Evolutionary conservation across 768 basidiomycete species (phyloP).

Genomic region (Phylloporus arenicola): DNA sequence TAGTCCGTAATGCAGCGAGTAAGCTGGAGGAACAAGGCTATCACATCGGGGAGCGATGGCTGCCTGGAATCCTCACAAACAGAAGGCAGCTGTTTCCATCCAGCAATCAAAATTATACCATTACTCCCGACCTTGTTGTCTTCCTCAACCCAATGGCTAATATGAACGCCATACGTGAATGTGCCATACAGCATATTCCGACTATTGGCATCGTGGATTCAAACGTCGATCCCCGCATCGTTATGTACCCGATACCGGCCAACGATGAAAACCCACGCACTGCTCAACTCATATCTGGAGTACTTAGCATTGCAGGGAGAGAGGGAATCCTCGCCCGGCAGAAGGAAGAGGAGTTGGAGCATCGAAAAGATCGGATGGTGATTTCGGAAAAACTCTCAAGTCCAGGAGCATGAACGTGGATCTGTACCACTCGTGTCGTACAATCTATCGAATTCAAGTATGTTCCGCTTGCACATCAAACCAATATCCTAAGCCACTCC

Average conservation of each 20-base stretch:
- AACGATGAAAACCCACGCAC: constrained; percentile 93
- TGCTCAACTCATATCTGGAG: constrained; percentile 85
- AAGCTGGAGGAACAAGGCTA: constrained; percentile 78
- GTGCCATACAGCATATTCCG: constrained; percentile 82
- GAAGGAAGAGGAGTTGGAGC: constrained; percentile 24
- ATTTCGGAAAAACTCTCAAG: constrained; percentile 23
- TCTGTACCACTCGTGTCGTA: constrained; percentile 4
- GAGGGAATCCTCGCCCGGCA: constrained; percentile 56
- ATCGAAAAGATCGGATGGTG: constrained; percentile 22
- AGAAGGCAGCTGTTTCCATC: constrained; percentile 67
- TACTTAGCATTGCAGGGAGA: constrained; percentile 82
- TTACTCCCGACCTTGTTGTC: constrained; percentile 82
- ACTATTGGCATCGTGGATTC: constrained; percentile 94
- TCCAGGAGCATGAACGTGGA: constrained; percentile 11
- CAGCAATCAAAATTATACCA: constrained; percentile 45
- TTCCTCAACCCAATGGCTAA: constrained; percentile 88
- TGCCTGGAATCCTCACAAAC: constrained; percentile 95
- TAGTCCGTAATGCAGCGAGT: constrained; percentile 73
- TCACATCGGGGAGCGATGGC: constrained; percentile 84
- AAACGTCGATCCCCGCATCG: constrained; percentile 90
- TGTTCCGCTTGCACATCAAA: constrained; percentile 53
- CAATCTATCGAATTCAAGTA: constrained; percentile 22
- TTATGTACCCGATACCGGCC: constrained; percentile 98
- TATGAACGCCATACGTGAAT: constrained; percentile 85
- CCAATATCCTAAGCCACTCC: constrained; percentile 55